Evolutionary conservation across 768 basidiomycete genomes (phyloP).

Genomic region (Pulveroboletus sp.): DNA sequence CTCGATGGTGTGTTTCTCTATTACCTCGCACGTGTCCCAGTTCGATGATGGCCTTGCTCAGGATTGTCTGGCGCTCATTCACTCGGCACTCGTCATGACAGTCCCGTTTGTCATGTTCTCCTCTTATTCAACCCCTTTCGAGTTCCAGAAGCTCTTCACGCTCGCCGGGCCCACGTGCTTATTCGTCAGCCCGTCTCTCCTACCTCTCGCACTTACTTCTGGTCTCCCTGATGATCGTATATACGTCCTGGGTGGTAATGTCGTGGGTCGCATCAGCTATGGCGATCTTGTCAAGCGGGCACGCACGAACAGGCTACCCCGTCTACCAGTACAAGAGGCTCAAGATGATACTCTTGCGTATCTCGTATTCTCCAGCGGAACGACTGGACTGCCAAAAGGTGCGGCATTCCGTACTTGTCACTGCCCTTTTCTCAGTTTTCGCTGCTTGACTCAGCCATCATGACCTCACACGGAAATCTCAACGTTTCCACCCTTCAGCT

Average conservation of each 20-base stretch:
- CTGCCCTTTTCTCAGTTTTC: not conserved
- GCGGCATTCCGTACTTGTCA: not conserved
- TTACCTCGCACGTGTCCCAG: not conserved
- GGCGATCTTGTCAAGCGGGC: conserved; percentile 42
- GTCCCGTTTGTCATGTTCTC: conserved; percentile 56
- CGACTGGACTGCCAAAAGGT: conserved; percentile 77
- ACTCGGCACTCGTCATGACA: conserved; percentile 43
- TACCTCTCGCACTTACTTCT: conserved; percentile 40
- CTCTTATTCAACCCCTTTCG: conserved; percentile 52
- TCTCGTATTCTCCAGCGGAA: conserved; percentile 75
- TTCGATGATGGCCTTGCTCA: conserved; percentile 20
- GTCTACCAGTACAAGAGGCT: conserved; percentile 44
- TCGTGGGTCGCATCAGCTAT: conserved; percentile 42
- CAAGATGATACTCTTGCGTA: conserved; percentile 59
- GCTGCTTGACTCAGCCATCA: conserved; percentile 55
- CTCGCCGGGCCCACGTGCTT: conserved; percentile 48
- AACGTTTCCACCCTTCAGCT: conserved; percentile 43
- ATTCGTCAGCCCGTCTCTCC: conserved; percentile 48
- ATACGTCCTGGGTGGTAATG: conserved; percentile 45
- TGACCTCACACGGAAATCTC: conserved; percentile 69
- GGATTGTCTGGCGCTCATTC: conserved; percentile 55
- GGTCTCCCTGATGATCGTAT: conserved; percentile 41
- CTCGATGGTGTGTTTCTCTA: conserved; percentile 44
- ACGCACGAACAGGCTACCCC: conserved; percentile 35
- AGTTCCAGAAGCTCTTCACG: conserved; percentile 49